These are phyloP conservation scores for Gossypium turneri DNA, from an alignment of 345 rosid genomes.

Conservation along the genomic window DNA sequence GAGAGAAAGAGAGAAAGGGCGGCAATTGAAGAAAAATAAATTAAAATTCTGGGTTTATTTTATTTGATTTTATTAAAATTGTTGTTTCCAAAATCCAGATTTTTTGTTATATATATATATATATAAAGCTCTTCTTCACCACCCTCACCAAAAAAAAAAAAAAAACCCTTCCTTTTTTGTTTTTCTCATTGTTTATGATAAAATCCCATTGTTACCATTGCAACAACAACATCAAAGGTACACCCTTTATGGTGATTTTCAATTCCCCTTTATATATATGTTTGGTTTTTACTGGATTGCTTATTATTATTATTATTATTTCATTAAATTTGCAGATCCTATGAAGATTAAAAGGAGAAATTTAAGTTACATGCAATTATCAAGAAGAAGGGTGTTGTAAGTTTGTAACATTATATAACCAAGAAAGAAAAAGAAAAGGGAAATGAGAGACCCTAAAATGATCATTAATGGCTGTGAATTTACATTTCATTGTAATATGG, in stretches of 20 bases:
- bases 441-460: slow-evolving; percentile 61
- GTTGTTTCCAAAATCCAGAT: background rate
- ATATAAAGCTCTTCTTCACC: slow-evolving; percentile 24
- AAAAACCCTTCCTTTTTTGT: background rate
- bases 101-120: background rate
- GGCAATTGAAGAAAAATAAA: slow-evolving; percentile 40
- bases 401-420: slow-evolving; percentile 17
- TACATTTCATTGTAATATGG: slow-evolving; percentile 35
- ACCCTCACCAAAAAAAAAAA: slow-evolving; percentile 20
- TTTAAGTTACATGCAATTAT: background rate
- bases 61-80: background rate
- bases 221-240: slow-evolving; percentile 10
- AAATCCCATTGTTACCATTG: slow-evolving; percentile 10
- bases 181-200: background rate
- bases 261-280: slow-evolving; percentile 9
- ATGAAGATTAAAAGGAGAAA: slow-evolving; percentile 26
- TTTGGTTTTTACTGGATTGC: slow-evolving; percentile 35
- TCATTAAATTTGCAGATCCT: slow-evolving; percentile 8
- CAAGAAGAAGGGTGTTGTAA: slow-evolving; percentile 30
- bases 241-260: slow-evolving; percentile 27
- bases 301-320: background rate
- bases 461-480: slow-evolving; percentile 24
- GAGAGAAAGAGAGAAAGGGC: slow-evolving; percentile 10
- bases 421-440: background rate
- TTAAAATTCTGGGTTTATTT: slow-evolving; percentile 11